Evolutionary conservation across 176 grass and related monocot genomes (phyloP).

Genomic region (Bromus sterilis): DNA sequence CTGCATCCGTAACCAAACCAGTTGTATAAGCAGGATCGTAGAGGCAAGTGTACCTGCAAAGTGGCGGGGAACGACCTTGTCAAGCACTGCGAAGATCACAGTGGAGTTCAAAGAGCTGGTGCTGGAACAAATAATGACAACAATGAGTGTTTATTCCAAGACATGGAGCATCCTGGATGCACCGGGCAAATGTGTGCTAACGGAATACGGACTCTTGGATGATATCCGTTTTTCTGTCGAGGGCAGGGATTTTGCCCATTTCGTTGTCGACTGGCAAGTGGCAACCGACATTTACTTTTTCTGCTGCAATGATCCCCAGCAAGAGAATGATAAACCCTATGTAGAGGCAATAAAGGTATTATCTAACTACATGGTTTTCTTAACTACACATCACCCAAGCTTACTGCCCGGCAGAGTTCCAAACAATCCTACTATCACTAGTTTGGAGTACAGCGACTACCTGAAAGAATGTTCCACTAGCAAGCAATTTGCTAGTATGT

Average conservation of each 20-base stretch:
- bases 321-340: background rate
- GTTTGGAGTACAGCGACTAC: fast-evolving
- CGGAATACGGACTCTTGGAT: background rate
- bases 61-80: background rate
- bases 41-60: background rate
- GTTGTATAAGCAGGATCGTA: background rate
- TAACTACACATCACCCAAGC: background rate
- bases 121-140: background rate
- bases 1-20: background rate
- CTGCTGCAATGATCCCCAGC: background rate
- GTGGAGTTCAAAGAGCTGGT: background rate
- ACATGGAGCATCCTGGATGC: background rate
- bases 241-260: background rate
- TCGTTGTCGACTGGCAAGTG: background rate
- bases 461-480: too few species aligned
- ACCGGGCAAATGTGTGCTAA: background rate
- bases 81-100: background rate
- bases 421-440: too few species aligned
- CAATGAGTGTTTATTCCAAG: background rate
- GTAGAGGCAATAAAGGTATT: background rate
- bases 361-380: background rate
- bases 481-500: too few species aligned
- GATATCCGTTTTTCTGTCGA: background rate
- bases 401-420: background rate
- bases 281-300: background rate